These are phyloP conservation scores for Linum lewisii DNA, from an alignment of 345 rosid species.

Conservation along the genomic window DNA sequence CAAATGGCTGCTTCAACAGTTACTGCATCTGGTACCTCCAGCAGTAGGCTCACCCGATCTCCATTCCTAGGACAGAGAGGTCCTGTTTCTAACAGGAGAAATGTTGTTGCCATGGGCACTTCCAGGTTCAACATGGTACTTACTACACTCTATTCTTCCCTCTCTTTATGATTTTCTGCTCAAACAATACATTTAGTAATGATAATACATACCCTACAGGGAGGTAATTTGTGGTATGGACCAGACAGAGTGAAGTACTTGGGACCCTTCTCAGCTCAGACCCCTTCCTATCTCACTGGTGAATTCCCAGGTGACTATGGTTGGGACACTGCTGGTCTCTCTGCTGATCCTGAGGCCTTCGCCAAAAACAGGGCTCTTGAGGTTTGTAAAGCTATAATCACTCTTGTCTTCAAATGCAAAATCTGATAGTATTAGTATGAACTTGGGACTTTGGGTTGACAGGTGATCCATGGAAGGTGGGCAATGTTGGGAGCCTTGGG, in stretches of 20 bases:
- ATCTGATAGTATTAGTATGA: background rate
- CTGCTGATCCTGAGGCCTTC: constrained; percentile 95
- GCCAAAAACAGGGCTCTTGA: constrained; percentile 97
- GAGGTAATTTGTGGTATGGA: constrained; percentile 86
- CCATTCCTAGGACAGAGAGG: constrained; percentile 64
- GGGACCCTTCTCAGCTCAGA: constrained; percentile 96
- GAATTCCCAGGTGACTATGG: constrained; percentile 97
- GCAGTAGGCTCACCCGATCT: constrained; percentile 49
- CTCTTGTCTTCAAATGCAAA: background rate
- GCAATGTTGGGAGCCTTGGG: constrained; percentile 96
- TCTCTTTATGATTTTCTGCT: too few species aligned
- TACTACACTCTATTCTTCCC: background rate
- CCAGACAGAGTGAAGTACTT: constrained; percentile 91
- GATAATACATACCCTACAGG: too few species aligned
- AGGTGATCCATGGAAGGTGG: constrained; percentile 97
- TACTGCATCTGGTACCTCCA: constrained; percentile 50
- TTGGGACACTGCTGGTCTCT: constrained; percentile 95
- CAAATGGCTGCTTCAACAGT: constrained; percentile 48
- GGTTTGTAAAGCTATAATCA: constrained; percentile 20
- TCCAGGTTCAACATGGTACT: constrained; percentile 69
- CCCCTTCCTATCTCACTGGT: constrained; percentile 82
- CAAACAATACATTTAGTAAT: too few species aligned
- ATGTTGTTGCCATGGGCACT: constrained; percentile 54
- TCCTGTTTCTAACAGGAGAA: constrained; percentile 52
- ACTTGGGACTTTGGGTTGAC: background rate